Evolutionary conservation across 441 rosid species (phyloP), one percentile per base, ranked within the genome.

Genomic region (Populus trichocarpa): DNA sequence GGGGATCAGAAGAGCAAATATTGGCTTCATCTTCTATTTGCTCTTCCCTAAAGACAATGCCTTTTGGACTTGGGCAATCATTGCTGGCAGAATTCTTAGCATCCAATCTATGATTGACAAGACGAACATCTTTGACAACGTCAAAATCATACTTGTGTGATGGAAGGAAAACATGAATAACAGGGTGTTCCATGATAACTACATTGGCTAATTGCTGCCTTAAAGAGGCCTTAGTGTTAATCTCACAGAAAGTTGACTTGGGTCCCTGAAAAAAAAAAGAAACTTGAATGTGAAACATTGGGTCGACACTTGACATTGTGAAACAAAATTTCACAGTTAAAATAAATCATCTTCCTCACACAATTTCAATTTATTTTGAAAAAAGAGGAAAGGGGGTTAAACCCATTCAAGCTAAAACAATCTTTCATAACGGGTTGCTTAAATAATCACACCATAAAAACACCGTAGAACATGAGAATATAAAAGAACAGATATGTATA

Each of bases 101-200:
- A 80, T 81, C 80, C 12, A 80, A 75, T 76, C 83, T 75, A 3
- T 57, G 67, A 70, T 74, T 40, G 68, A 75, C 53, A 11, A 73
- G 84, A 68, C 63, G 13, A 11, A 50, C 42, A 71, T 81, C 85
- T 82, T 82, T 87, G 70, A 87, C 75, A 78, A 92, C 84, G 82
- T 92, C 88, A 85, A 93, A 92, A 81, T 86, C 88, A 73, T 23
- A 85, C 69, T 78, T 80, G 23, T 84, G 92, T 5, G 91, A 86
- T 76, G 98, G 91, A 67, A 93, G 98, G 81, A 88, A 88, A 36
- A 95, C 93, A 83, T 93, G 87, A 75, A 95, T 88, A 75, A 90
- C 92, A 8, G 99, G 99, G 81, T 92, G 89, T 85, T 95, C 98
- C 75, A 93, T 71, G 67, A 93, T 77, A 70, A 82, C 83, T 57